Evolutionary conservation across 2,329 filamentous ascomycete genomes (phyloP), one percentile per base, ranked within the genome.

Genomic region (Bisporella sp.): DNA sequence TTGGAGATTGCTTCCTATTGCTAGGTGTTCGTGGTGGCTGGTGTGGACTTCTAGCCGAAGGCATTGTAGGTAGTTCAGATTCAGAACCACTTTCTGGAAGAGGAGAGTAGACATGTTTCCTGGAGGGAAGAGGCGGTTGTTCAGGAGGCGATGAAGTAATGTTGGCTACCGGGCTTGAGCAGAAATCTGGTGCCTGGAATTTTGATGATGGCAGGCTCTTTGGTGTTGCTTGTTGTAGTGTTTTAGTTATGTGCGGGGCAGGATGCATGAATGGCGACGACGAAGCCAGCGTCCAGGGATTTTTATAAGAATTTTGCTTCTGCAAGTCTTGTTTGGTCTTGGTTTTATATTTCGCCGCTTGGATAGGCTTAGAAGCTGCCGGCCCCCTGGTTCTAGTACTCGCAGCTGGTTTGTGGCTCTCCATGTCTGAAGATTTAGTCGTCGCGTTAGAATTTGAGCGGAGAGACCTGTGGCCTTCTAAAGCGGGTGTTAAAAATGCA

Each of bases 401-500:
- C n/a, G 39, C 21, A 37, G 53, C 43, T 47, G 11, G 47, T 39
- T 1, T 31, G 6, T 40, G 31, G 41, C 5, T 41, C 9, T 39
- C 13, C 31, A 35, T 42, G 21, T 28, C 39, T 45, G 43, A 12
- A 41, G 35, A 32, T 6, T 8, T 41, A 12, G 12, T 41, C 39
- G 41, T 21, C 12, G 33, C 6, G 28, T n/a, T 29, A n/a, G 30
- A 8, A 44, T 21, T 30, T 37, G 42, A 37, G 31, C 49, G 45
- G 31, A 50, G 49, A 41, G 42, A 40, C 5, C n/a, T 41, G 4
- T n/a, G 30, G 28, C 39, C 52, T 6, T 59, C 54, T 7, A 59
- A 41, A 31, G 50, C 37, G 6, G 62, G 59, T 11, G 57, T 54
- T 11, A 59, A 46, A 31, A 56, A 58, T 13, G 50, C 47, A 45